Evolutionary conservation across 179 eudicot genomes (phyloP).

Genomic region (Camellia oleifera): DNA sequence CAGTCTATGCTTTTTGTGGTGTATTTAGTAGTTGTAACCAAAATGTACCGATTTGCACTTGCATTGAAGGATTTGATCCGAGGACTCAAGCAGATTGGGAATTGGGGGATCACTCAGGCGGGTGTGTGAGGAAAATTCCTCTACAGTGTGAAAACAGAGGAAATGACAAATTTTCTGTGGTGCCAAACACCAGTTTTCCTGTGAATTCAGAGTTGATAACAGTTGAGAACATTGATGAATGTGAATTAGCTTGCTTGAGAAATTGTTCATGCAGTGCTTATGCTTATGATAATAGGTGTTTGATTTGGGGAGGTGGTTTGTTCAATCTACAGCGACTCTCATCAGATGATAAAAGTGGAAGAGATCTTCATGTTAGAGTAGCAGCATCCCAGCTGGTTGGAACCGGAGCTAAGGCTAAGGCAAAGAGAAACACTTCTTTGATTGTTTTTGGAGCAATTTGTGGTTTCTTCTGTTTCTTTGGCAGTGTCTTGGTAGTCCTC

Average conservation of each 20-base stretch:
- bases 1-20: conserved; percentile 70
- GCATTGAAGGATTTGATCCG: conserved; percentile 26
- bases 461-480: background rate
- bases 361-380: conserved; percentile 36
- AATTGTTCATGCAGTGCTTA: conserved; percentile 68
- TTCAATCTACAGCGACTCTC: conserved; percentile 38
- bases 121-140: conserved; percentile 43
- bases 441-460: conserved; percentile 34
- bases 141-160: conserved; percentile 44
- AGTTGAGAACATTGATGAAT: conserved; percentile 28
- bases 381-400: conserved; percentile 41
- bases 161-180: conserved; percentile 25
- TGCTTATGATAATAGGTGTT: conserved; percentile 49
- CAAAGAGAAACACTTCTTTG: background rate
- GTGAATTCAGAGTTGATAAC: conserved; percentile 15
- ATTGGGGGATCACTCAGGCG: conserved; percentile 58
- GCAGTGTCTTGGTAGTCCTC: background rate
- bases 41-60: conserved; percentile 26
- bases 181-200: conserved; percentile 32
- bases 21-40: conserved; percentile 28
- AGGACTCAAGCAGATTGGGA: conserved; percentile 33
- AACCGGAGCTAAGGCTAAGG: background rate
- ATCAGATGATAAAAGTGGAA: conserved; percentile 30
- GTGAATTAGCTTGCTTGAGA: conserved; percentile 44
- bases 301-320: conserved; percentile 47